Conservation (phyloP, 2,329 filamentous ascomycete genomes). For the Trematosphaeria pertusa region DNA sequence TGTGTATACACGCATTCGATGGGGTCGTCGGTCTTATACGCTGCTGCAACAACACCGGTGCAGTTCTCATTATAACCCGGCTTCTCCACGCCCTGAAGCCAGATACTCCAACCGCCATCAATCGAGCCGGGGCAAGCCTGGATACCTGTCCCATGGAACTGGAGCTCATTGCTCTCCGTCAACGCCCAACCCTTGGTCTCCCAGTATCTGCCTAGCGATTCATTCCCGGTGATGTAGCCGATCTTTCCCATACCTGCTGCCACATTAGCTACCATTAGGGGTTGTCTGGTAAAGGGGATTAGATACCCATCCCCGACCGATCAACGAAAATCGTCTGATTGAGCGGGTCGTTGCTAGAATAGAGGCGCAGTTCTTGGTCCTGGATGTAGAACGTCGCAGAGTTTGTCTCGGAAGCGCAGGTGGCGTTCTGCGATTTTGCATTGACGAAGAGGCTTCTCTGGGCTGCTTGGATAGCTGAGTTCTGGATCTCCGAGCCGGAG, state of each 20-base stretch:
- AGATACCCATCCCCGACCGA: slow-evolving; percentile 66
- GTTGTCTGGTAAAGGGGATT: too few relatives aligned
- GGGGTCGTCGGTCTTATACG: slow-evolving; percentile 23
- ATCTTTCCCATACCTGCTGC: slow-evolving; percentile 50
- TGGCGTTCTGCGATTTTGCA: slow-evolving; percentile 53
- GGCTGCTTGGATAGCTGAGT: slow-evolving; percentile 54
- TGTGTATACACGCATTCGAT: slow-evolving; percentile 30
- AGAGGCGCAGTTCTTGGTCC: slow-evolving; percentile 57
- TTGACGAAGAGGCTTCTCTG: slow-evolving; percentile 55
- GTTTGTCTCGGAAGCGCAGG: slow-evolving; percentile 52
- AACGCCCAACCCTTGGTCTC: slow-evolving; percentile 60
- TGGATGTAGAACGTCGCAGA: slow-evolving; percentile 60
- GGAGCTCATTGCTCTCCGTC: slow-evolving; percentile 53
- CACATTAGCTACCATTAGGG: too few relatives aligned
- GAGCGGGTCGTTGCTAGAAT: slow-evolving; percentile 52
- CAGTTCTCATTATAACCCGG: slow-evolving; percentile 44
- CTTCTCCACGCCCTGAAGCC: slow-evolving; percentile 25
- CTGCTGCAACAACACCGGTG: slow-evolving; percentile 39
- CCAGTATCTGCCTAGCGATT: slow-evolving; percentile 48
- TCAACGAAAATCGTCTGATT: slow-evolving; percentile 64
- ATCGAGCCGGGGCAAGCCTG: slow-evolving; percentile 61
- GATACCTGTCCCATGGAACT: slow-evolving; percentile 55
- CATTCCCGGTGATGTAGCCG: slow-evolving; percentile 59
- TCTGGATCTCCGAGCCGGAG: slow-evolving; percentile 60
- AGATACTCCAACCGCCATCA: slow-evolving; percentile 47